Percentiles rank a stretch among this genome's conserved stretches.
These are phyloP conservation scores for Begonia fuchsioides DNA, from an alignment of 306 rosid genomes.

Conservation along the genomic window DNA sequence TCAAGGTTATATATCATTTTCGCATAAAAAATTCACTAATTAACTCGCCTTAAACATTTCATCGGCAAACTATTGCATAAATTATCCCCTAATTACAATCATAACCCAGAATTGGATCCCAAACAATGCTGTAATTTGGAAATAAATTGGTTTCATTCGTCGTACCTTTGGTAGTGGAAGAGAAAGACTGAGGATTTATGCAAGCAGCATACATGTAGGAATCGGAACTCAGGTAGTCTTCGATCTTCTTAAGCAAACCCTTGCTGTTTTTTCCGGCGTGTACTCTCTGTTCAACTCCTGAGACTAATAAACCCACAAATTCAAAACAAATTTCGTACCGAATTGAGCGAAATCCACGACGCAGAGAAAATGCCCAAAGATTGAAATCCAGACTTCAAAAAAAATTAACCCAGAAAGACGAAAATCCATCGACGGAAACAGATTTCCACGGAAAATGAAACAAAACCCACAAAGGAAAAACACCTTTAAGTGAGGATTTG, in stretches of 20 bases:
- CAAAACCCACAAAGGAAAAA: conserved; percentile 11
- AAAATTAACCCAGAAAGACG: too few species aligned
- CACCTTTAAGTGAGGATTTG: conserved; percentile 5
- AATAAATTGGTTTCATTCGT: too few species aligned
- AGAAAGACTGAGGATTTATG: conserved; percentile 17
- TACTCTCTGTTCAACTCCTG: conserved; percentile 26
- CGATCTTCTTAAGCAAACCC: conserved; percentile 19
- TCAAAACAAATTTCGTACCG: neutral
- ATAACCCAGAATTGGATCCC: too few species aligned
- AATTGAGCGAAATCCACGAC: neutral
- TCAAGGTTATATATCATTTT: too few species aligned
- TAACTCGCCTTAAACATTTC: too few species aligned
- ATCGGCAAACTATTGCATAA: too few species aligned
- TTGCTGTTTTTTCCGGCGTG: conserved; percentile 13
- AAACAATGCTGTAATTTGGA: too few species aligned
- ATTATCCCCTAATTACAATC: too few species aligned
- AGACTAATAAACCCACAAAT: conserved; percentile 2
- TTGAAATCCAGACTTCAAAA: neutral
- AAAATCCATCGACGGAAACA: too few species aligned
- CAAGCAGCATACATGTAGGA: conserved; percentile 54
- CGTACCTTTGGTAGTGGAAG: conserved; percentile 23
- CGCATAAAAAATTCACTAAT: too few species aligned
- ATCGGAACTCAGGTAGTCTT: conserved; percentile 42
- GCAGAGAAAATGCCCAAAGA: neutral
- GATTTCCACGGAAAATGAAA: too few species aligned